Conservation (phyloP, 305 asterid species). For the Fraxinus velutina region DNA sequence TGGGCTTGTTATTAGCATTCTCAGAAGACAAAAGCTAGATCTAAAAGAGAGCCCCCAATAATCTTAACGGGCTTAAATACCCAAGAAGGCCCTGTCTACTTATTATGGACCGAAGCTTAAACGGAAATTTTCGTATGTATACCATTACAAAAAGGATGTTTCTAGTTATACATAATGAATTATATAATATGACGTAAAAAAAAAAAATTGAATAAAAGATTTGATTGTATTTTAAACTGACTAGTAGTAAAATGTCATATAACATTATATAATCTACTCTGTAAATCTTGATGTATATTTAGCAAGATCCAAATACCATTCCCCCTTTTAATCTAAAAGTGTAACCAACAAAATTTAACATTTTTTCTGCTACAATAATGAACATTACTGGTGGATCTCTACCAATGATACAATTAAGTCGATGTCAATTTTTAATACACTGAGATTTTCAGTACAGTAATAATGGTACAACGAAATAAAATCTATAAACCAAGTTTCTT, state of each 20-base stretch:
- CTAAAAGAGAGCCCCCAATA: neutral
- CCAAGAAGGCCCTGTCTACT: neutral
- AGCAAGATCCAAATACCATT: too few species aligned
- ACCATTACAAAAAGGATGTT: too few species aligned
- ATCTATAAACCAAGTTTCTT: slow-evolving; percentile 66
- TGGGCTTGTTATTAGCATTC: neutral
- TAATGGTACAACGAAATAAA: neutral
- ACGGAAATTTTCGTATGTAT: too few species aligned
- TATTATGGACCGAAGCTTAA: neutral
- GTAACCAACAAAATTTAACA: neutral
- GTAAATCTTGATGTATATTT: too few species aligned
- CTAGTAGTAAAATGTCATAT: too few species aligned
- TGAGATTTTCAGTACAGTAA: neutral
- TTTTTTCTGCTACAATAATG: neutral
- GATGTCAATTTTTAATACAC: neutral
- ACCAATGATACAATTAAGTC: neutral
- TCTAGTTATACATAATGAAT: too few species aligned
- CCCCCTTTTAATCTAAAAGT: too few species aligned
- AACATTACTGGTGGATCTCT: neutral
- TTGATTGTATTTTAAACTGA: too few species aligned
- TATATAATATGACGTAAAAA: too few species aligned
- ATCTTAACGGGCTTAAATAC: neutral
- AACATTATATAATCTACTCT: too few species aligned
- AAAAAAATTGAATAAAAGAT: too few species aligned
- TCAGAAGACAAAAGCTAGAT: neutral